Conservation (phyloP, 768 basidiomycete genomes). For the Lentinula detonsa region DNA sequence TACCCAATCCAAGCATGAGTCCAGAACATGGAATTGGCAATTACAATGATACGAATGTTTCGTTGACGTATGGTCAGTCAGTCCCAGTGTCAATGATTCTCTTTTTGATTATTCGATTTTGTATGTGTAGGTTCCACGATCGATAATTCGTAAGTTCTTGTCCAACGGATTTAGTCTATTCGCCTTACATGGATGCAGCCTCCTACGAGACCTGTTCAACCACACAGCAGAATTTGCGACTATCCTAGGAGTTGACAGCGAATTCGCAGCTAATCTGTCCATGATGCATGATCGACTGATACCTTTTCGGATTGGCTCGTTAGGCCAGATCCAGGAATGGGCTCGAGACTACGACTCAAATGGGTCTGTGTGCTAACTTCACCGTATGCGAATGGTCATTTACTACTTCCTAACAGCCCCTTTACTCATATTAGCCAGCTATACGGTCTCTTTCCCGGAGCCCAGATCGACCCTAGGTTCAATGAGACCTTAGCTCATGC, state of each 20-base stretch:
- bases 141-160: slow-evolving; percentile 10
- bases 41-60: background rate
- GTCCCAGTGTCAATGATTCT: background rate
- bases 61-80: slow-evolving; percentile 4
- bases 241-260: slow-evolving; percentile 9
- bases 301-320: slow-evolving; percentile 10
- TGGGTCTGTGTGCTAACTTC: background rate
- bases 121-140: slow-evolving; percentile 9
- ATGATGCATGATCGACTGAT: slow-evolving; percentile 6
- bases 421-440: slow-evolving; percentile 13
- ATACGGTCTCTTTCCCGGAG: slow-evolving; percentile 10
- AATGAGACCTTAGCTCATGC: slow-evolving; percentile 11
- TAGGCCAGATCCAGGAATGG: slow-evolving; percentile 12
- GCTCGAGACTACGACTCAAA: slow-evolving; percentile 7
- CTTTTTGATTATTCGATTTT: background rate
- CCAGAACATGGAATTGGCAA: slow-evolving; percentile 8
- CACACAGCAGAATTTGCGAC: slow-evolving; percentile 8
- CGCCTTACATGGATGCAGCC: background rate
- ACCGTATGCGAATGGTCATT: background rate
- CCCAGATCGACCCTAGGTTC: slow-evolving; percentile 11
- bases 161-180: too few species aligned
- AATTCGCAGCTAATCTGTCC: slow-evolving; percentile 6
- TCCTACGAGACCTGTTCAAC: slow-evolving; percentile 9
- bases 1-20: slow-evolving; percentile 10
- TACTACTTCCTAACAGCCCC: background rate